Conservation (phyloP, 73 alveolate species). For the Halteria grandinella region DNA sequence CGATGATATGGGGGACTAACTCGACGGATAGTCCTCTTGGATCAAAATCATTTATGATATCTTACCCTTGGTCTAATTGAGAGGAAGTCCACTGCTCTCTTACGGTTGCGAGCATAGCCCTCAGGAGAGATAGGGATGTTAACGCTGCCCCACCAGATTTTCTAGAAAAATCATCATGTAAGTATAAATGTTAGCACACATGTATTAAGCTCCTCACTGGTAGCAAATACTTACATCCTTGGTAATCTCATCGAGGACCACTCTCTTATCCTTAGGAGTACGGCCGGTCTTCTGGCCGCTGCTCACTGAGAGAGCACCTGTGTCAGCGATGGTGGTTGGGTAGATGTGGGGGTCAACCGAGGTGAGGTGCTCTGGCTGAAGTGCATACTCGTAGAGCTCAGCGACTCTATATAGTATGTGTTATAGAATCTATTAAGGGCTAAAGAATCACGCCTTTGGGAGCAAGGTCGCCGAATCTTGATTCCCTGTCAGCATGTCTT, state of each 20-base stretch:
- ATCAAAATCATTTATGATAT: not conserved
- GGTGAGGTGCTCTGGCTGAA: conserved; percentile 52
- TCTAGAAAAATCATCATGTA: not conserved
- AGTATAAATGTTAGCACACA: no score
- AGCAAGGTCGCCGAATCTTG: no score
- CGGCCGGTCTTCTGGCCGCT: conserved; percentile 76
- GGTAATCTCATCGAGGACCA: conserved; percentile 80
- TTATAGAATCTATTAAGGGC: not conserved
- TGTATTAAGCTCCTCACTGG: no score
- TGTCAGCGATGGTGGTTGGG: conserved; percentile 28
- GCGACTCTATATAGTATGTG: conserved; percentile 45
- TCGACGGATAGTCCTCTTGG: not conserved
- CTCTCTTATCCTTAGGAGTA: conserved; percentile 89
- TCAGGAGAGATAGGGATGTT: conserved; percentile 79
- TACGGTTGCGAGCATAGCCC: conserved; percentile 78
- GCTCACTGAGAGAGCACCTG: conserved; percentile 60
- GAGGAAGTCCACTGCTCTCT: conserved; percentile 86
- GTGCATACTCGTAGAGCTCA: conserved; percentile 67
- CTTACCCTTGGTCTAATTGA: conserved; percentile 72
- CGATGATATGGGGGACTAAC: not conserved
- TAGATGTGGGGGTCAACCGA: conserved; percentile 35
- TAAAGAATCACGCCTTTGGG: no score
- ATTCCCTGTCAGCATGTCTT: no score
- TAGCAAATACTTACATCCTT: conserved; percentile 53
- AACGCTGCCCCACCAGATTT: conserved; percentile 92